phyloP scores from a whole-genome alignment of 139 green algal genomes.

The Spirogloea muscicola region DNA sequence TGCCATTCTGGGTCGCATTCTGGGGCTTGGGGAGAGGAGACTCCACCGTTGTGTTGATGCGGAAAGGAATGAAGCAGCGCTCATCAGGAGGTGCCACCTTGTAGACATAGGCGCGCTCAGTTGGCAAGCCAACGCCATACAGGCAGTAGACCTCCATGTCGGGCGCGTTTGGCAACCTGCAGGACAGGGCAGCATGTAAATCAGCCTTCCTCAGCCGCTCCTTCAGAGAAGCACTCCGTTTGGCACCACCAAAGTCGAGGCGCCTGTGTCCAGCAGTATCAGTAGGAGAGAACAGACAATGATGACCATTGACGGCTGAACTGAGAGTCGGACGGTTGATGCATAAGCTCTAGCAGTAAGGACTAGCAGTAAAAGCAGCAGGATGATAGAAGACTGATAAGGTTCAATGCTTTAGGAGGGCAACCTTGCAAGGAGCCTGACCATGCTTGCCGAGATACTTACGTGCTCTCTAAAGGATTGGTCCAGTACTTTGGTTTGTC shows the following conservation, averaged over 20 bases:
- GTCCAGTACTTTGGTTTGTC: slow-evolving; percentile 42
- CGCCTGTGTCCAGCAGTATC: too few relatives aligned
- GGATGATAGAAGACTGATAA: too few relatives aligned
- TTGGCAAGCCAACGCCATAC: slow-evolving; percentile 67
- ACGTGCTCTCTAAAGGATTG: slow-evolving; percentile 44
- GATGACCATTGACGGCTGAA: too few relatives aligned
- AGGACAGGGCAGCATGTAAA: too few relatives aligned
- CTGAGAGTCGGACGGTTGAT: too few relatives aligned
- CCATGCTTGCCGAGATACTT: neutral
- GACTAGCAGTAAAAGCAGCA: too few relatives aligned
- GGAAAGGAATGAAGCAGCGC: slow-evolving; percentile 19
- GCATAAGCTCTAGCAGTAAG: too few relatives aligned
- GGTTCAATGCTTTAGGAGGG: neutral
- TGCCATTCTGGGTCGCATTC: neutral
- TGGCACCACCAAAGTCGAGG: too few relatives aligned
- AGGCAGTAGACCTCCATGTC: slow-evolving; percentile 62
- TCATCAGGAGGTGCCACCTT: slow-evolving; percentile 29
- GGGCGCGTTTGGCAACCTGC: slow-evolving; percentile 59
- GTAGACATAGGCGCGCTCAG: slow-evolving; percentile 70
- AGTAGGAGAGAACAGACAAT: too few relatives aligned
- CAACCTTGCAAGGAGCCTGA: neutral
- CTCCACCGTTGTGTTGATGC: slow-evolving; percentile 9
- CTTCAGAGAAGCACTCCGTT: too few relatives aligned
- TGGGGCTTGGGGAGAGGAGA: neutral
- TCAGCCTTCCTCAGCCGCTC: too few relatives aligned